Base-by-base conservation (phyloP, 371 early-diverging fungal species). In the Circinella minor region DNA sequence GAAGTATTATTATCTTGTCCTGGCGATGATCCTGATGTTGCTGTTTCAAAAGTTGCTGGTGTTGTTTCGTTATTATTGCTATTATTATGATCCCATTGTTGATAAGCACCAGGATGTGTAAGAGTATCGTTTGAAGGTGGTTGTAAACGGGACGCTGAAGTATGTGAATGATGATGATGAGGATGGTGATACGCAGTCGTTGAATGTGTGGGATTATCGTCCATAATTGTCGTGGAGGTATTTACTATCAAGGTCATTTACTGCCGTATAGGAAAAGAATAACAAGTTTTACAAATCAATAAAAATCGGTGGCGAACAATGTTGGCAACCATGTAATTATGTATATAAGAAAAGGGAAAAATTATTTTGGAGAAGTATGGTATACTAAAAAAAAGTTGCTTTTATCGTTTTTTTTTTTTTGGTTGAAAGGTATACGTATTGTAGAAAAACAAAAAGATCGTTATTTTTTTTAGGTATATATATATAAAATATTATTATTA, bases 161-260 rank as follows among this genome's bases (percentile, higher is more conserved):
- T 9, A 43, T 6, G 11, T 43, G 43, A 43, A 9, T 43, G 43
- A 43, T 43, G 43, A 9, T 43, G 43, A 43, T 43, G 43, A 11
- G 6, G 43, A 3, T 43, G 43, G 38, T 61, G 43, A 38, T 61
- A 43, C 46, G 62, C 46, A 46, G 38, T 14, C 34, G 60, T n/a
- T 38, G 46, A 18, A 34, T 61, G 43, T 4, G 38, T 17, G 15
- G 46, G 62, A 61, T 61, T 39, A 34, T 38, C 62, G n/a, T 61
- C 62, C 62, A 61, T 61, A 17, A 61, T 61, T n/a, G 55, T 51
- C 2, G 38, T 37, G 4, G 39, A 10, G 17, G 51, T 39, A 36
- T 66, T 66, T 15, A 55, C 66, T 18, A 55, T 55, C 54, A 66
- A 55, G 20, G 55, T 66, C 66, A 66, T 66, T 36, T 36, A 66